Evolutionary conservation across 2,329 filamentous ascomycete genomes (phyloP), one percentile per base, ranked within the genome.

Genomic region (Fusarium pininemorale): DNA sequence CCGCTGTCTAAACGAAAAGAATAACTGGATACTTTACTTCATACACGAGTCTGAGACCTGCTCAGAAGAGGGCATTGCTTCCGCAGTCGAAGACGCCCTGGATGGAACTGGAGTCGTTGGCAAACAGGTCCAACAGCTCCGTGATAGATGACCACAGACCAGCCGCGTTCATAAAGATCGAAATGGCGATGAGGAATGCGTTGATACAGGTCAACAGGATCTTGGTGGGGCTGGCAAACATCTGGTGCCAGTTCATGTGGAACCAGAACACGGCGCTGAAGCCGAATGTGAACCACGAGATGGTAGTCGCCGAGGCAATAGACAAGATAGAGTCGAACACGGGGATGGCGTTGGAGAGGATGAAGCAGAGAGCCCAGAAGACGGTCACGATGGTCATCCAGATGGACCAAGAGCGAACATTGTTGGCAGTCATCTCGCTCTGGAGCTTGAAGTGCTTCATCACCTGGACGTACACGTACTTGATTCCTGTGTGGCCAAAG

Each of bases 221-320:
- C 67, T 81, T 82, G 58, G 68, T 77, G 77, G 73, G 75, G 62
- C 62, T 74, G 54, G 55, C 74, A 53, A 81, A 80, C 56, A 78
- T 76, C 47, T 77, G 66, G 54, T 79, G 72, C 80, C 80, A 81
- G 78, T 83, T 82, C 66, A 81, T 77, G 74, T 81, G 79, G 75
- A 82, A 79, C 81, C 81, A 82, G 66, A 81, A 81, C 48, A 82
- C 72, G 67, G 74, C 80, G 57, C 77, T 79, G 75, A 82, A 77
- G 59, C 81, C 81, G 73, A 82, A 82, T 35, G 81, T 82, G 71
- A 81, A 82, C 81, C 81, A 83, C 1, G 81, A 80, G 56, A 82
- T 79, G 67, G 81, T 80, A 35, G 80, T 81, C 20, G 82, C 81
- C 9, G 80, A 81, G 30, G 81, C 79, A 47, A 83, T 82, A 37